Evolutionary conservation across 345 rosid species (phyloP).

Genomic region (Heritiera littoralis): DNA sequence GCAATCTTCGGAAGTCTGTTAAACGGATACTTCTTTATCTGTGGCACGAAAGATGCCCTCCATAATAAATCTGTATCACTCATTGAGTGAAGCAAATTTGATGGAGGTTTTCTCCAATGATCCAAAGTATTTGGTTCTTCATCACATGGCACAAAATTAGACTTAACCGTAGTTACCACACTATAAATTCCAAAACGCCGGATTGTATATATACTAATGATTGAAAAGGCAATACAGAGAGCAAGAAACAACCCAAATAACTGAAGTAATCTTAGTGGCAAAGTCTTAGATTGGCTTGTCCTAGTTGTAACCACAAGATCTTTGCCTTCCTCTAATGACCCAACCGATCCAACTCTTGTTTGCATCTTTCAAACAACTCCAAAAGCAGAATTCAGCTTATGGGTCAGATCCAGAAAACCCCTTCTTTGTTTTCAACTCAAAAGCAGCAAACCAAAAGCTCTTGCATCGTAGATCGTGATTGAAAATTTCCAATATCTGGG

Average conservation of each 20-base stretch:
- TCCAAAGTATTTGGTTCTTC: constrained; percentile 45
- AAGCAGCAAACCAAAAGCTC: constrained; percentile 4
- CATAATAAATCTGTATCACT: constrained; percentile 73
- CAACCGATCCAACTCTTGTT: constrained; percentile 39
- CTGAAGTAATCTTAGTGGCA: constrained; percentile 53
- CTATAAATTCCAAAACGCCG: constrained; percentile 57
- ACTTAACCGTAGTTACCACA: constrained; percentile 44
- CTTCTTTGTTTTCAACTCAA: neutral
- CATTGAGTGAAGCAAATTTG: constrained; percentile 64
- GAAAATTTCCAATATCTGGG: neutral
- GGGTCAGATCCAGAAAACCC: constrained; percentile 23
- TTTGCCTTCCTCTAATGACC: constrained; percentile 65
- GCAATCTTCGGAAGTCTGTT: constrained; percentile 77
- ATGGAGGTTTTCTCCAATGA: constrained; percentile 63
- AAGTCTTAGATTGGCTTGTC: constrained; percentile 46
- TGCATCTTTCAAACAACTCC: constrained; percentile 43
- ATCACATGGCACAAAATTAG: constrained; percentile 51
- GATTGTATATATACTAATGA: constrained; percentile 67
- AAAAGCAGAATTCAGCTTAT: constrained; percentile 18
- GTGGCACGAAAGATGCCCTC: constrained; percentile 79
- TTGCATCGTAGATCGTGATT: neutral
- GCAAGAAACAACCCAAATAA: constrained; percentile 53
- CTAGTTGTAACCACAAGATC: constrained; percentile 43
- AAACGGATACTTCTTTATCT: constrained; percentile 64
- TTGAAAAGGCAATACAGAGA: constrained; percentile 52